A percentile compares a stretch with the other conserved stretches of the same genome.
phyloP scores from a whole-genome alignment of 2,329 filamentous ascomycete species.

The Tolypocladium nubicola region DNA sequence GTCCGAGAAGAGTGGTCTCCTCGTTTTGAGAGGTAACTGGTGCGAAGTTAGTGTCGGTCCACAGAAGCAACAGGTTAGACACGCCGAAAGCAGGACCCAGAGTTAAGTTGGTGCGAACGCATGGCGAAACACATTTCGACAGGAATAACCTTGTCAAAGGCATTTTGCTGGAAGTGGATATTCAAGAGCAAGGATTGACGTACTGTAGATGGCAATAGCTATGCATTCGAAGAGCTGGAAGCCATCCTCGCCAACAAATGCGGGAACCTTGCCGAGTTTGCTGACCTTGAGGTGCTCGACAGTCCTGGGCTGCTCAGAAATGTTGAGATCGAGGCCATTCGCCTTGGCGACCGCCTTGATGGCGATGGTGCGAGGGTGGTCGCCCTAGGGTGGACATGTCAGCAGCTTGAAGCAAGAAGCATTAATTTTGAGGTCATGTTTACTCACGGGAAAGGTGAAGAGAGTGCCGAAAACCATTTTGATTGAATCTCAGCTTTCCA shows the following conservation, averaged over 20 bases:
- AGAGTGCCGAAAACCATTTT: constrained; percentile 97
- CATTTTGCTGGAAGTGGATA: too few relatives aligned
- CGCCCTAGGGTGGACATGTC: constrained; percentile 37
- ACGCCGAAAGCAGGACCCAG: too few relatives aligned
- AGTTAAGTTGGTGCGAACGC: too few relatives aligned
- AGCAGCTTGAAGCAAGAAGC: constrained; percentile 1
- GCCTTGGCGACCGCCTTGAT: constrained; percentile 93
- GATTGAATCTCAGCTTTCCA: too few relatives aligned
- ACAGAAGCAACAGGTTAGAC: too few relatives aligned
- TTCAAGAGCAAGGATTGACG: constrained; percentile 25
- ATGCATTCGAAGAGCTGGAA: constrained; percentile 82
- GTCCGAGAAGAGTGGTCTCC: constrained; percentile 98
- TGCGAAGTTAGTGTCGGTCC: too few relatives aligned
- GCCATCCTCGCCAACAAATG: constrained; percentile 87
- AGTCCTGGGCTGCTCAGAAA: constrained; percentile 56
- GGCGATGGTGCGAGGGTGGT: constrained; percentile 79
- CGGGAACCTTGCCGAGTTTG: constrained; percentile 82
- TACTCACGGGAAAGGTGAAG: constrained; percentile 69
- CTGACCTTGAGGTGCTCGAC: constrained; percentile 77
- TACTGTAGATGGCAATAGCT: constrained; percentile 96
- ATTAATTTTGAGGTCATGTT: neutral
- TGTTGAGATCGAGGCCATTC: constrained; percentile 86
- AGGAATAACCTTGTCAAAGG: too few relatives aligned
- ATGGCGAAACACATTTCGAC: too few relatives aligned
- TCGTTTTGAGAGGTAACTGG: constrained; percentile 98